These are phyloP conservation scores for Emericellopsis terricola DNA, from an alignment of 495 filamentous ascomycete species.

Conservation along the genomic window DNA sequence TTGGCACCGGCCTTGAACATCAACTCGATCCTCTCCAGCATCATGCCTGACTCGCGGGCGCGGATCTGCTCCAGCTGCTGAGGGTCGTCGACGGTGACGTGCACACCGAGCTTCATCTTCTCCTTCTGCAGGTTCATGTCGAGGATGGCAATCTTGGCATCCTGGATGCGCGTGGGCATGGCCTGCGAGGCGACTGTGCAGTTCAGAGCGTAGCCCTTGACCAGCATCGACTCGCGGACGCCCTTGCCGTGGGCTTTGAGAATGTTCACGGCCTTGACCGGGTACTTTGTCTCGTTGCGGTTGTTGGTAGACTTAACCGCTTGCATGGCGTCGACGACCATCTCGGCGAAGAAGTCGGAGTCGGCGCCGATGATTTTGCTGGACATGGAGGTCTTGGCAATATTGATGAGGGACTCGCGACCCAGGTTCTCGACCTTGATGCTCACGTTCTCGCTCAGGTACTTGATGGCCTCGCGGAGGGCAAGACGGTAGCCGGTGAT, in stretches of 20 bases:
- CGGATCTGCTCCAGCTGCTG: constrained; percentile 94
- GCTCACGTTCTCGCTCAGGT: constrained; percentile 96
- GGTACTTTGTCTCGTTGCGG: constrained; percentile 82
- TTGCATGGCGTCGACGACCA: constrained; percentile 93
- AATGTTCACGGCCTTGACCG: constrained; percentile 96
- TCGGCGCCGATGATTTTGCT: constrained; percentile 96
- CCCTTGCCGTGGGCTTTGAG: constrained; percentile 97
- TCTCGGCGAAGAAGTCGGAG: constrained; percentile 90
- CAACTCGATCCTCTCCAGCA: constrained; percentile 89
- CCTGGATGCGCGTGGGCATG: constrained; percentile 82
- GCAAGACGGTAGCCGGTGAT: constrained; percentile 96
- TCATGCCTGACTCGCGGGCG: constrained; percentile 76
- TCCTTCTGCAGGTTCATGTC: constrained; percentile 99
- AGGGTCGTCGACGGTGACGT: constrained; percentile 95
- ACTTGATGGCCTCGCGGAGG: constrained; percentile 89
- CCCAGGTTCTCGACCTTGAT: constrained; percentile 85
- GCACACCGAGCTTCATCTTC: constrained; percentile 95
- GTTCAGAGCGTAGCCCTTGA: constrained; percentile 95
- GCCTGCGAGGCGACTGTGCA: constrained; percentile 97
- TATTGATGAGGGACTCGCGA: constrained; percentile 76
- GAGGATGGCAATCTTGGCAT: constrained; percentile 91
- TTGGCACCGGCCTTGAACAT: constrained; percentile 96
- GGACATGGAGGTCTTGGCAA: constrained; percentile 98
- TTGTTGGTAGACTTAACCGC: constrained; percentile 87
- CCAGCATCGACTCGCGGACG: constrained; percentile 69